Percentiles rank a stretch among this genome's conserved stretches.
phyloP scores from a whole-genome alignment of 805 yeast genomes.

The Yarrowia sp. region DNA sequence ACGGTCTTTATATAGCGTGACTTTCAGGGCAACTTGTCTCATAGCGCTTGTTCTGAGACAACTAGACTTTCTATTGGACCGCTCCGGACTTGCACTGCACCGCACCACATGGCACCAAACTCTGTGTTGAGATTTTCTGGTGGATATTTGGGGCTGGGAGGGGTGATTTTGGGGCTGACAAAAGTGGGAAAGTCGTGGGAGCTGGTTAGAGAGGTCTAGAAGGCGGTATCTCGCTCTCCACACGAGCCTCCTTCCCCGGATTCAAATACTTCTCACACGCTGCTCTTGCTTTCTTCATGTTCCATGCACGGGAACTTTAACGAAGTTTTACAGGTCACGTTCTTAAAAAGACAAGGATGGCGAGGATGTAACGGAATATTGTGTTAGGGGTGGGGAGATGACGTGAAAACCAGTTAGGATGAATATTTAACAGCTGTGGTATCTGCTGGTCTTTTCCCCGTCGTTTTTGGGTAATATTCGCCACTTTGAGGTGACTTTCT shows the following conservation, averaged over 20 bases:
- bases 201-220: no score
- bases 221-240: no score
- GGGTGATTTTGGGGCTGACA: not conserved
- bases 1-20: not conserved
- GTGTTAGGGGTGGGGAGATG: no score
- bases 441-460: no score
- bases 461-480: no score
- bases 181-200: no score
- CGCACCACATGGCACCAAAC: slow-evolving; percentile 15
- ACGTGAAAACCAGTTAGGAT: no score
- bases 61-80: not conserved
- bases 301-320: not conserved
- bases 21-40: slow-evolving; percentile 14
- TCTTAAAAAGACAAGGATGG: no score
- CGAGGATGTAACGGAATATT: no score
- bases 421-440: no score
- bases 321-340: no score
- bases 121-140: not conserved
- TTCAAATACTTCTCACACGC: slow-evolving; percentile 1
- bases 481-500: no score
- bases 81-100: slow-evolving; percentile 6
- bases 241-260: not conserved
- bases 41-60: not conserved
- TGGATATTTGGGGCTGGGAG: slow-evolving; percentile 11
- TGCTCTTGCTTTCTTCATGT: not conserved